A percentile compares a stretch with the other conserved stretches of the same genome.
Evolutionary conservation across 176 grass and related monocot genomes (phyloP).

Genomic region (Panicum miliaceum): DNA sequence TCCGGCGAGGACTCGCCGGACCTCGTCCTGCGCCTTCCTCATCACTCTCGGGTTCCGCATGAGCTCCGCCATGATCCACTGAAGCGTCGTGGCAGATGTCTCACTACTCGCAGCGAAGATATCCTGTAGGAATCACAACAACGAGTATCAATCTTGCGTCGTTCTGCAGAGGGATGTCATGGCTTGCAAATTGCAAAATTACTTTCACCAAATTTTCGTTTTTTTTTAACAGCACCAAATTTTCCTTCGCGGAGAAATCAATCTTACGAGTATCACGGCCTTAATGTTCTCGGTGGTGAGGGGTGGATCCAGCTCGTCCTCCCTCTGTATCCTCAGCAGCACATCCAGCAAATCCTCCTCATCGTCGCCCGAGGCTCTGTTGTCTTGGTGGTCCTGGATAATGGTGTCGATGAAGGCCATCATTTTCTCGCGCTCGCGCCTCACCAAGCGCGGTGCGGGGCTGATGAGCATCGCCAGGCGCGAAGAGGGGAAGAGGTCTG

Average conservation of each 20-base stretch:
- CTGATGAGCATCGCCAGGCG: background rate
- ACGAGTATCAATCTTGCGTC: too few relatives aligned
- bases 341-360: slow-evolving; percentile 40
- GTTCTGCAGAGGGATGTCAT: too few relatives aligned
- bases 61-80: slow-evolving; percentile 48
- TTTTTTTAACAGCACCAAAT: too few relatives aligned
- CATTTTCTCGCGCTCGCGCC: background rate
- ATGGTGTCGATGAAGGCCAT: slow-evolving; percentile 21
- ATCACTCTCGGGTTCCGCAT: slow-evolving; percentile 40
- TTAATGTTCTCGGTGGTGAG: slow-evolving; percentile 28
- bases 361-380: background rate
- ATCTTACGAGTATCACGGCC: slow-evolving; percentile 5
- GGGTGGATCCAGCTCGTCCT: slow-evolving; percentile 14
- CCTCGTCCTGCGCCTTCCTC: slow-evolving; percentile 39
- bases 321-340: slow-evolving; percentile 38
- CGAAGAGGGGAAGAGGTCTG: slow-evolving; percentile 23
- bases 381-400: background rate
- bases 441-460: background rate
- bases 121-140: background rate
- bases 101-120: slow-evolving; percentile 30
- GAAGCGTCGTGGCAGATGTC: slow-evolving; percentile 20
- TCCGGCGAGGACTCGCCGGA: slow-evolving; percentile 7
- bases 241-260: too few relatives aligned
- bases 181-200: too few relatives aligned
- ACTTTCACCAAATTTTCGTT: too few relatives aligned